A percentile compares a stretch with the other conserved stretches of the same genome.
Conservation (phyloP, 768 basidiomycete genomes). For the Russula abietina region DNA sequence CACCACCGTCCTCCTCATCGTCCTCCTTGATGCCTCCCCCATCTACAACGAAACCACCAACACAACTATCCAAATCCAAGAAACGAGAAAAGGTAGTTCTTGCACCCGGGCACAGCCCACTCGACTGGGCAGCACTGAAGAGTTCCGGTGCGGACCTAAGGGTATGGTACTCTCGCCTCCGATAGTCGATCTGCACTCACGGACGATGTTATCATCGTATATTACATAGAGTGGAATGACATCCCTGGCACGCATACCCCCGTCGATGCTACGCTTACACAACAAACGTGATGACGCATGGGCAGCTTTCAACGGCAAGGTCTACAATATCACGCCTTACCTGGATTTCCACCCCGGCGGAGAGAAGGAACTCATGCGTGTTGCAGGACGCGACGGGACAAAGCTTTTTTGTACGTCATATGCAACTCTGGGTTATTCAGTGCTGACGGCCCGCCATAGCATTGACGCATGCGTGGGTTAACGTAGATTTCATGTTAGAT, state of each 20-base stretch:
- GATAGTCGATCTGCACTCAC: not conserved
- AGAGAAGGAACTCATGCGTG: conserved; percentile 88
- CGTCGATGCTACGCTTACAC: conserved; percentile 72
- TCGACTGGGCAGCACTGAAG: conserved; percentile 93
- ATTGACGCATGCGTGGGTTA: conserved; percentile 93
- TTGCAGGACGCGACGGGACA: conserved; percentile 91
- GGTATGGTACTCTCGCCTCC: conserved; percentile 38
- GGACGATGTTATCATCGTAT: not conserved
- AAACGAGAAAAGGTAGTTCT: conserved; percentile 78
- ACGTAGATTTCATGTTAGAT: conserved; percentile 93
- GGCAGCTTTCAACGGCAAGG: conserved; percentile 86
- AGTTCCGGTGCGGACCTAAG: conserved; percentile 72
- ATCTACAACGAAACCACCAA: conserved; percentile 56
- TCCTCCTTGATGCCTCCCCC: conserved; percentile 48
- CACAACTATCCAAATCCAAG: conserved; percentile 42
- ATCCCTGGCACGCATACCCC: conserved; percentile 57
- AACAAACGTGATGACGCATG: conserved; percentile 85
- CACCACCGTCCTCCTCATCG: conserved; percentile 33
- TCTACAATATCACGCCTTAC: conserved; percentile 95
- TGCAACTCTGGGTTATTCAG: not conserved
- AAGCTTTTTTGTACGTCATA: conserved; percentile 77
- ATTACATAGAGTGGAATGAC: conserved; percentile 52
- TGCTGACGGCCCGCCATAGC: conserved; percentile 41
- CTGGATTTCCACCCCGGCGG: conserved; percentile 91
- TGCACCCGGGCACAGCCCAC: conserved; percentile 81